phyloP scores from a whole-genome alignment of 208 protist genomes.

The Angomonas deanei region DNA sequence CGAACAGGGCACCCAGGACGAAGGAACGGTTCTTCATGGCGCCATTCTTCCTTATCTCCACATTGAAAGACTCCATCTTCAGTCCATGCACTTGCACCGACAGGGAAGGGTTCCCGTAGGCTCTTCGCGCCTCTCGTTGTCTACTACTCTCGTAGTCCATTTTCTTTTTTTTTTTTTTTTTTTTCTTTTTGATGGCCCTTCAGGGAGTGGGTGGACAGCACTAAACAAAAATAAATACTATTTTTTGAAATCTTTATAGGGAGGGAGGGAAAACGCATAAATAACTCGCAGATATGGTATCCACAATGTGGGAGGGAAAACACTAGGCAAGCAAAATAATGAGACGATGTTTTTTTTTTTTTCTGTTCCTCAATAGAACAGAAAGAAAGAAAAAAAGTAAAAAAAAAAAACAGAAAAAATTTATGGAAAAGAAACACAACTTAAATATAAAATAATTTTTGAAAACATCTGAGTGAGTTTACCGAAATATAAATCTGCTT shows the following conservation, averaged over 20 bases:
- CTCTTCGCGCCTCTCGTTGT: slow-evolving; percentile 37
- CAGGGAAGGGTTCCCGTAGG: slow-evolving; percentile 57
- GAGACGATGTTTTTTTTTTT: neutral
- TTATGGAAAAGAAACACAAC: neutral
- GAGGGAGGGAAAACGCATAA: too few species aligned
- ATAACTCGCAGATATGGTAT: too few species aligned
- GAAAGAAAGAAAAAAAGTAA: slow-evolving; percentile 2
- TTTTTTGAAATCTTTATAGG: too few species aligned
- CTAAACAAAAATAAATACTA: neutral
- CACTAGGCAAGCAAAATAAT: too few species aligned
- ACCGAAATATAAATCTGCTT: too few species aligned
- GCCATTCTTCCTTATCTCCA: slow-evolving; percentile 78
- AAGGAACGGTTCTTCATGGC: slow-evolving; percentile 73
- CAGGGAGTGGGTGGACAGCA: neutral
- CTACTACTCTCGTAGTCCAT: slow-evolving; percentile 27
- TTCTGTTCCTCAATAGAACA: neutral
- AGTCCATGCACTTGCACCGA: slow-evolving; percentile 63
- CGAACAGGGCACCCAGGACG: slow-evolving; percentile 44
- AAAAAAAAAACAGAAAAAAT: slow-evolving; percentile 4
- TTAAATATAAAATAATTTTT: neutral
- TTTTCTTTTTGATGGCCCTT: neutral
- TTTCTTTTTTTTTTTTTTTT: slow-evolving; percentile 11
- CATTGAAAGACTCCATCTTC: slow-evolving; percentile 79
- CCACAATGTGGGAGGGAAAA: too few species aligned
- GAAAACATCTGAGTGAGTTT: neutral